These are phyloP conservation scores for Endocalyx cinctus DNA, from an alignment of 2,329 filamentous ascomycete genomes.

Conservation along the genomic window DNA sequence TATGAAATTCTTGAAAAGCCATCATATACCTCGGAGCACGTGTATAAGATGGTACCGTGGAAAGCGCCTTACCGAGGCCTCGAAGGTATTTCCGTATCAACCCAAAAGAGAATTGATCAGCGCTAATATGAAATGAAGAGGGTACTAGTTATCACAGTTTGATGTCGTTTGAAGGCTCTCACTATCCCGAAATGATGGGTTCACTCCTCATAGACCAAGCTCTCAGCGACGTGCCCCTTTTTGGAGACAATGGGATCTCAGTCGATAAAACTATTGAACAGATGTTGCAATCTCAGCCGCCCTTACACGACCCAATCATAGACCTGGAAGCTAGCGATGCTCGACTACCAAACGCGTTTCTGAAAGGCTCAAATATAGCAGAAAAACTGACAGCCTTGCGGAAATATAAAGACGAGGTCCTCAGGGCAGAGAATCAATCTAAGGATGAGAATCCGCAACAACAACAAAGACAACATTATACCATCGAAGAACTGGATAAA, in stretches of 20 bases:
- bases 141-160: conserved; percentile 48
- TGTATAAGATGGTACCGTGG: conserved; percentile 60
- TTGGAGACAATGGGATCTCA: conserved; percentile 46
- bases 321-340: conserved; percentile 31
- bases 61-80: conserved; percentile 53
- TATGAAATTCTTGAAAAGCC: conserved; percentile 61
- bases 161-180: conserved; percentile 54
- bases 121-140: conserved; percentile 35
- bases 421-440: conserved; percentile 8
- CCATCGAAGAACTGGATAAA: conserved; percentile 22
- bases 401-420: conserved; percentile 24
- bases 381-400: conserved; percentile 47
- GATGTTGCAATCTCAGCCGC: conserved; percentile 31
- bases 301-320: conserved; percentile 29
- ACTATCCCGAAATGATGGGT: conserved; percentile 48
- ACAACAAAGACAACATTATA: too few species aligned
- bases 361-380: conserved; percentile 37
- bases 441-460: conserved; percentile 11
- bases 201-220: conserved; percentile 50
- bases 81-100: conserved; percentile 39
- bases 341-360: conserved; percentile 37
- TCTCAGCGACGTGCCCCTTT: conserved; percentile 51
- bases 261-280: conserved; percentile 38
- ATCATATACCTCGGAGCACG: conserved; percentile 51
- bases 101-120: conserved; percentile 1